phyloP scores from a whole-genome alignment of 2,329 filamentous ascomycete species.

The Botrytis galanthina region DNA sequence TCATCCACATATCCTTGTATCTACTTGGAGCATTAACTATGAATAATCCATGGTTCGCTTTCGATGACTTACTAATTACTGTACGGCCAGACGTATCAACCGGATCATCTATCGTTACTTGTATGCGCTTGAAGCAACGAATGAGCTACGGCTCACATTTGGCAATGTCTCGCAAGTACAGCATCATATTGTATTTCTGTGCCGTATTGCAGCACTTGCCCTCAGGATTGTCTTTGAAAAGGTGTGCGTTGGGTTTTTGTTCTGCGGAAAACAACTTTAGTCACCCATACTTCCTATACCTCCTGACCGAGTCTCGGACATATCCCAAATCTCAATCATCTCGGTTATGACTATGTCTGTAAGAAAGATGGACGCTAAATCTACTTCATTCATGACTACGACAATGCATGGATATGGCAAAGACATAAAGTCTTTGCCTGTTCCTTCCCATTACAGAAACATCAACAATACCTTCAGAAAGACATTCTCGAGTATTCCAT shows the following conservation, averaged over 20 bases:
- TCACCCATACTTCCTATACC: not conserved
- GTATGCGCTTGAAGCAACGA: not conserved
- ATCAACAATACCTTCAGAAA: not conserved
- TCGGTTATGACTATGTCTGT: not conserved
- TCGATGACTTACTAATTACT: no score
- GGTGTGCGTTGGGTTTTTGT: not conserved
- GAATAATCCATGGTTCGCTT: not conserved
- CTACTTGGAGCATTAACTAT: not conserved
- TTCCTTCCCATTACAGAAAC: not conserved
- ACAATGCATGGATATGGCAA: not conserved
- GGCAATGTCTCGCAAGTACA: not conserved
- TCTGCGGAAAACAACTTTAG: not conserved
- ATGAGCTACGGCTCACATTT: not conserved
- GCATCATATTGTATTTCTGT: not conserved
- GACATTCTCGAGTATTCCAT: not conserved
- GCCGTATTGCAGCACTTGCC: not conserved
- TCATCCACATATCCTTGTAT: rapidly evolving
- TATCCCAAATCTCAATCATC: no score
- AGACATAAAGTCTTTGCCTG: not conserved
- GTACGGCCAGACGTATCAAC: not conserved
- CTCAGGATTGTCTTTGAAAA: not conserved
- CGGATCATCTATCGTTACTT: not conserved
- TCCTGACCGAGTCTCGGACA: no score
- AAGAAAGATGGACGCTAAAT: not conserved
- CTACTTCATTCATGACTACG: not conserved